Evolutionary conservation across 306 rosid species (phyloP).

Genomic region (Oxytropis ochrocephala): DNA sequence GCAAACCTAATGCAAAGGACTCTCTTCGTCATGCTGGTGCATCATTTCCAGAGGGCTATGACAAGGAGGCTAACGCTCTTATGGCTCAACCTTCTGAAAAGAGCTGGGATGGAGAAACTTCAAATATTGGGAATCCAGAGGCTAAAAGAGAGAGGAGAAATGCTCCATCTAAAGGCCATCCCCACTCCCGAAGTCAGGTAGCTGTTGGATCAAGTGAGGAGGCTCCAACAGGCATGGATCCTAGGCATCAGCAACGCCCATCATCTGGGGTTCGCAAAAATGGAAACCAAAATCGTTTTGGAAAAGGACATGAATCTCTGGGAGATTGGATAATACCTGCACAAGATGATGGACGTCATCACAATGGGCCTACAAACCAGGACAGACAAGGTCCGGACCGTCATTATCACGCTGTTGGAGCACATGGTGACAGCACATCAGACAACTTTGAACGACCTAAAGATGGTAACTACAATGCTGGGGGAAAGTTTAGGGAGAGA

Average conservation of each 20-base stretch:
- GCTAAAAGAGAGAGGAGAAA: constrained; percentile 49
- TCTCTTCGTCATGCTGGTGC: constrained; percentile 28
- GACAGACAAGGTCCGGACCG: constrained; percentile 61
- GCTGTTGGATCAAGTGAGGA: constrained; percentile 37
- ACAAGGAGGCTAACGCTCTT: constrained; percentile 27
- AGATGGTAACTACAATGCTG: constrained; percentile 39
- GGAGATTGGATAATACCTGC: constrained; percentile 58
- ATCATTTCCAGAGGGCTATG: constrained; percentile 19
- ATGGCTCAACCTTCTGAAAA: constrained; percentile 35
- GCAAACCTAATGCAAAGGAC: constrained; percentile 28
- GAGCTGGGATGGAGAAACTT: constrained; percentile 34
- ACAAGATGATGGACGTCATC: constrained; percentile 48
- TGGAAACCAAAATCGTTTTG: constrained; percentile 60
- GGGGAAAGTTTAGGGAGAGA: constrained; percentile 64
- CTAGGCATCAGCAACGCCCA: constrained; percentile 52
- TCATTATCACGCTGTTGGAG: constrained; percentile 69
- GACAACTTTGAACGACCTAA: constrained; percentile 44
- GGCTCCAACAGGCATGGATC: constrained; percentile 38
- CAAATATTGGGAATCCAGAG: constrained; percentile 35
- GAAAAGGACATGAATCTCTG: constrained; percentile 63
- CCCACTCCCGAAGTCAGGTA: constrained; percentile 48
- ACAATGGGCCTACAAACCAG: constrained; percentile 41
- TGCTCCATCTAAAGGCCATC: constrained; percentile 45
- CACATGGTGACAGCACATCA: constrained; percentile 36
- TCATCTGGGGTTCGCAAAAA: constrained; percentile 54